Base-by-base conservation (phyloP, 768 basidiomycete species). In the Rossbeevera mucosa region DNA sequence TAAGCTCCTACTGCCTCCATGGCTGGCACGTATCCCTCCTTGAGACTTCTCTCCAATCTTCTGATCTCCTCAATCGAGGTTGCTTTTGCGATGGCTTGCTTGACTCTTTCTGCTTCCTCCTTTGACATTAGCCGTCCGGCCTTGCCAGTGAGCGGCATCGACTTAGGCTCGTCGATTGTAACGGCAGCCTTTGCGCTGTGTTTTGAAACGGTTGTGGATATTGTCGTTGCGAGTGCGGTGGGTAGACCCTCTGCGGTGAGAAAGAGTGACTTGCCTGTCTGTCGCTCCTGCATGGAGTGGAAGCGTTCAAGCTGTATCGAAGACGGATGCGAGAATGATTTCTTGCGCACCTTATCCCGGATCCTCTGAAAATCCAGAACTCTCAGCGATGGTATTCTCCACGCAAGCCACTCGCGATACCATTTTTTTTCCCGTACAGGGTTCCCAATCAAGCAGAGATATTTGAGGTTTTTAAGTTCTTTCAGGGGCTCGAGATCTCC, bases 401-500 rank as follows among this genome's bases (percentile, higher is more conserved):
- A 92, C 62, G 89, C 83, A 77, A 94, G 82, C 92, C 92, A 95
- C 76, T 92, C 90, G 76, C 91, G 88, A 76, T 94, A 95, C 83
- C 88, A 91, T 81, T 92, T 91, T 79, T 88, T 89, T 75, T 93
- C 88, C 67, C 79, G 74, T 28, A 94, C 89, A 50, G 93, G 91
- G 61, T 90, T 90, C 21, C 90, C 91, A 57, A 90, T 60, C 59
- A 94, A 72, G 31, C 82, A 83, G 47, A 95, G 69, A 65, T 85
- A 91, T 66, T 84, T 81, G 59, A 95, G 81, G 31, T 78, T 75
- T 65, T 76, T 82, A 50, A 91, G 69, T 61, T 90, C 87, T 66
- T 82, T 88, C 47, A 92, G 75, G 20, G 91, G 83, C 61, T 92
- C 89, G 42, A 93, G 80, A 65, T 93, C 91, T 20, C 91, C 91